Percentiles rank a stretch among this genome's conserved stretches.
Evolutionary conservation across 1,284 basidiomycete species (phyloP).

Genomic region (Ceratobasidium sp.): DNA sequence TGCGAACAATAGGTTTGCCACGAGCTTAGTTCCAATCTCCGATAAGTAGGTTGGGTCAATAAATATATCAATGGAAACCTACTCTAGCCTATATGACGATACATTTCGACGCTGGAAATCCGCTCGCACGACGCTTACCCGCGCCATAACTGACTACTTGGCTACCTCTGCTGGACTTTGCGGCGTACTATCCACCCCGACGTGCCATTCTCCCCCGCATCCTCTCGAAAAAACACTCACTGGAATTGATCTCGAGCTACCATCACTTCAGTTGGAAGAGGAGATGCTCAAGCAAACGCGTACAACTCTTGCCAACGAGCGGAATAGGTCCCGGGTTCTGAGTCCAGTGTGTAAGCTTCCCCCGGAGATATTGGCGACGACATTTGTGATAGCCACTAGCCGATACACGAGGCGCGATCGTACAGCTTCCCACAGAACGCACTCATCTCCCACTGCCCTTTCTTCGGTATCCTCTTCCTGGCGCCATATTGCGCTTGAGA

Average conservation of each 20-base stretch:
- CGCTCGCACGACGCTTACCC: not conserved
- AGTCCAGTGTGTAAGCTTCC: not conserved
- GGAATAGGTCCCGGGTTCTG: not conserved
- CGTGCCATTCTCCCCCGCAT: not conserved
- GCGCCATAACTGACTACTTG: not conserved
- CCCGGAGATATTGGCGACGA: not conserved
- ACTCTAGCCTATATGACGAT: no score
- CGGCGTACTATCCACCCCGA: not conserved
- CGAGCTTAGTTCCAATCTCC: no score
- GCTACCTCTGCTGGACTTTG: not conserved
- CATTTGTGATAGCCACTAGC: not conserved
- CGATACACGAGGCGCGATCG: not conserved
- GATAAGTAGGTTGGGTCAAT: no score
- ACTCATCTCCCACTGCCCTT: not conserved
- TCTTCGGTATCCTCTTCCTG: not conserved
- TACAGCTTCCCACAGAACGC: not conserved
- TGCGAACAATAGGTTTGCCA: no score
- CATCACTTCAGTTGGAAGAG: not conserved
- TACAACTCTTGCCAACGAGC: not conserved
- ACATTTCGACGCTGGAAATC: not conserved
- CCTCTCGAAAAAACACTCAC: not conserved
- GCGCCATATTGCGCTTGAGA: not conserved
- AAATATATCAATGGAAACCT: no score
- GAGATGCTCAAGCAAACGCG: not conserved
- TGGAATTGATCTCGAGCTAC: not conserved